A percentile compares a stretch with the other conserved stretches of the same genome.
phyloP scores from a whole-genome alignment of 192 early-diverging fungal genomes.

The Entomortierella parvispora region DNA sequence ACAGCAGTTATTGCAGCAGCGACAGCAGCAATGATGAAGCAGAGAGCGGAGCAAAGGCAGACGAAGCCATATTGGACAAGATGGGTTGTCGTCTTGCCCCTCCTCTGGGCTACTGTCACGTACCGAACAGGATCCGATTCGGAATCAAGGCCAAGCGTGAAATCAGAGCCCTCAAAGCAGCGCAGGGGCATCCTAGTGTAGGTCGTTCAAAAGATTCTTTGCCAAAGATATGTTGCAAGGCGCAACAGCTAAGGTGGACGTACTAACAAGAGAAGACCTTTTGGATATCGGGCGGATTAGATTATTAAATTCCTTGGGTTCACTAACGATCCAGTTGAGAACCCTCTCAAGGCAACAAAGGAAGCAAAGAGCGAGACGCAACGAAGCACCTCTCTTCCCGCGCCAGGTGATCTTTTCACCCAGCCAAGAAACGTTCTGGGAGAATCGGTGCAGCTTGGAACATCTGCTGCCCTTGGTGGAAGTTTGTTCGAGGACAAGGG shows the following conservation, averaged over 20 bases:
- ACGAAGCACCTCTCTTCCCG: neutral
- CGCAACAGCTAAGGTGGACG: too few species aligned
- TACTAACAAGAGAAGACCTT: neutral
- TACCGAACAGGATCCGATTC: slow-evolving; percentile 23
- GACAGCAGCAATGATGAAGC: slow-evolving; percentile 1
- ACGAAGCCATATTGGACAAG: neutral
- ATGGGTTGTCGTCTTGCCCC: neutral
- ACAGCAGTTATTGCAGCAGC: slow-evolving; percentile 3
- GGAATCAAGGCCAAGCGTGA: slow-evolving; percentile 36
- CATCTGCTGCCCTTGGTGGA: neutral
- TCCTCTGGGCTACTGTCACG: neutral
- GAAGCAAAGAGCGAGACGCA: neutral
- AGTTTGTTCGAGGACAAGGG: slow-evolving; percentile 23
- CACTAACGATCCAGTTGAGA: slow-evolving; percentile 7
- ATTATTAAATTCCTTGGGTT: slow-evolving; percentile 42
- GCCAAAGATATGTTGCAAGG: too few species aligned
- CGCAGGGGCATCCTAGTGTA: slow-evolving; percentile 46
- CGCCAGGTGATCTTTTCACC: neutral
- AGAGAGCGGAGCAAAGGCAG: neutral
- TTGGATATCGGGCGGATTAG: too few species aligned
- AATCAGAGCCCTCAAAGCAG: slow-evolving; percentile 33
- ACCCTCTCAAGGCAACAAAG: slow-evolving; percentile 6
- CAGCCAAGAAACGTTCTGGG: too few species aligned
- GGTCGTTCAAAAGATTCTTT: too few species aligned
- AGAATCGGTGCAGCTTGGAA: slow-evolving; percentile 9